phyloP scores from a whole-genome alignment of 805 yeast species.

The Priceomyces fermenticarens region DNA sequence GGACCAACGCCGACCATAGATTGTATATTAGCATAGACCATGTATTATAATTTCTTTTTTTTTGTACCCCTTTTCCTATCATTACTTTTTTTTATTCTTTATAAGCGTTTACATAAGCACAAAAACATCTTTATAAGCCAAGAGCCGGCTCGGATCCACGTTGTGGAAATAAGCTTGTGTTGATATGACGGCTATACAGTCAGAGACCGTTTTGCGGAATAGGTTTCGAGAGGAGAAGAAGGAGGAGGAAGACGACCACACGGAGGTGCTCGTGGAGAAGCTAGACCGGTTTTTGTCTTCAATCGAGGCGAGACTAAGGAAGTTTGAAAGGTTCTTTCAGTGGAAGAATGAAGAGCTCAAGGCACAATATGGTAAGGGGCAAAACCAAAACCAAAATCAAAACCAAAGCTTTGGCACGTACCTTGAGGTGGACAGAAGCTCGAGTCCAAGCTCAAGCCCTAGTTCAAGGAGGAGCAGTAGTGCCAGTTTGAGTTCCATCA shows the following conservation, averaged over 20 bases:
- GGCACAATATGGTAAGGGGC: neutral
- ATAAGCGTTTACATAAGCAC: too few relatives aligned
- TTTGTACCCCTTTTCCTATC: too few relatives aligned
- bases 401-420: too few relatives aligned
- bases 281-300: conserved; percentile 40
- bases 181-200: conserved; percentile 1
- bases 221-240: conserved; percentile 3
- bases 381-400: conserved; percentile 2
- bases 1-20: too few relatives aligned
- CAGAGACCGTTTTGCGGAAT: conserved; percentile 7
- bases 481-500: conserved; percentile 27
- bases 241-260: neutral
- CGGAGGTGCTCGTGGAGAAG: conserved; percentile 37
- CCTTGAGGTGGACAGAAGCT: neutral
- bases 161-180: too few relatives aligned
- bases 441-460: conserved; percentile 1
- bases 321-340: conserved; percentile 39
- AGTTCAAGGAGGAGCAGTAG: conserved; percentile 25
- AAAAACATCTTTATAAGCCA: too few relatives aligned
- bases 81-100: too few relatives aligned
- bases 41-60: too few relatives aligned
- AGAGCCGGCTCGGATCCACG: too few relatives aligned
- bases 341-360: conserved; percentile 16
- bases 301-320: conserved; percentile 38
- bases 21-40: too few relatives aligned